Base-by-base conservation (phyloP, 2,329 filamentous ascomycete species). In the Lasiodiplodia sp. region DNA sequence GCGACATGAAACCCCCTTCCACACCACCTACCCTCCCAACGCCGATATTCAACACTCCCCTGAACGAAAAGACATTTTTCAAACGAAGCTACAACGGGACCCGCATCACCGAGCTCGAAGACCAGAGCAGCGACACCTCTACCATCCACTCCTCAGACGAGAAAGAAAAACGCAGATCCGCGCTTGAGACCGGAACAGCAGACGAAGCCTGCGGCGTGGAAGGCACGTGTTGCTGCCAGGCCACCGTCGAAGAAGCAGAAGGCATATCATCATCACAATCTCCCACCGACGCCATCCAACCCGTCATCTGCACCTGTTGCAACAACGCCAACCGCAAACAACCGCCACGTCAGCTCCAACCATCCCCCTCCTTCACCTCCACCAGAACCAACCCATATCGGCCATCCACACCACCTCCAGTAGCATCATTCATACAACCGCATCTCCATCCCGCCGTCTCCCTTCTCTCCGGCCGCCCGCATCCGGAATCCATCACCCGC, bases 391-490 rank as follows among this genome's bases (percentile, higher is more conserved):
- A 18, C 25, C 38, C 47, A 1, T 28, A 12, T 38, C 38, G 14
- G 38, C 14, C 38, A 40, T 16, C 4, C 44, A 4, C 44, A 47
- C 44, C 8, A 21, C 44, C 18, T 2, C 40, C 16, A 47, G 16
- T 16, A 8, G 2, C 7, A 47, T 6, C 40, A 5, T 0, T 14
- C 1, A 8, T 5, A 25, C 25, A 34, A 10, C 16, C 23, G 52
- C 67, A 77, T 16, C 67, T 81, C 2, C 79, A 78, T 70, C 78
- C 75, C 51, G 74, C 72, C 64, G 74, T 79, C 70, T 70, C 73
- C 5, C 68, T 87, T 6, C 71, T 84, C 53, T 79, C 83, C 2
- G 87, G 87, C 11, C 83, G 88, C 4, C 88, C 88, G 0, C 78
- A 83, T 25, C 78, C 85, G 4, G 79, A 79, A 21, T 80, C 79